These are phyloP conservation scores for Magnusiomyces paraingens DNA, from an alignment of 1,139 yeast species.

Conservation along the genomic window DNA sequence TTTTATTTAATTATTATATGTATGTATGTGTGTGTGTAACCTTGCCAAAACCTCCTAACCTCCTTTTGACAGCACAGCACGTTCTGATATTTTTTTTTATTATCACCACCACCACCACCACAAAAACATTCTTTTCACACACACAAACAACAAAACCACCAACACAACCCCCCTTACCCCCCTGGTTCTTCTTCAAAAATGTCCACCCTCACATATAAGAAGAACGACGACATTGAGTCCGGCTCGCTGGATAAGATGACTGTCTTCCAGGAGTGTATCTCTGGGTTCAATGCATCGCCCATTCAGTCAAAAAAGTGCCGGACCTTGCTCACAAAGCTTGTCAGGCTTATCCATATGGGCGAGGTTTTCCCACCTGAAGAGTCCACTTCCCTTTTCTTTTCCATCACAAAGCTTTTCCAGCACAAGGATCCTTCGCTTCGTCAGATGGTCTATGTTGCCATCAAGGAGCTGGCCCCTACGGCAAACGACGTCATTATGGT, in stretches of 20 bases:
- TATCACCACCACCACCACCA: no score
- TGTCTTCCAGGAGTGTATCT: slow-evolving; percentile 90
- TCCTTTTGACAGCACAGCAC: no score
- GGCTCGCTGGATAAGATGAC: slow-evolving; percentile 92
- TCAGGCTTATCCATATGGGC: slow-evolving; percentile 69
- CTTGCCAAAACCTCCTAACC: no score
- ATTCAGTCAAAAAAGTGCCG: slow-evolving; percentile 87
- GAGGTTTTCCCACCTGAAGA: slow-evolving; percentile 84
- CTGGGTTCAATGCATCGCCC: slow-evolving; percentile 88
- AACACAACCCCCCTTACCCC: neutral
- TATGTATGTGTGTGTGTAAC: no score
- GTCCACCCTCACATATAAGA: slow-evolving; percentile 79
- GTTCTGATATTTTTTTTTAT: no score
- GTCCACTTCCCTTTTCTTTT: slow-evolving; percentile 87
- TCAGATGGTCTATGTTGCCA: slow-evolving; percentile 89
- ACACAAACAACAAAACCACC: no score
- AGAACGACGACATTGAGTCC: slow-evolving; percentile 67
- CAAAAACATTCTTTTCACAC: no score
- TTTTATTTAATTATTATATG: no score
- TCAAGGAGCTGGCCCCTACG: slow-evolving; percentile 77
- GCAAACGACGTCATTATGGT: slow-evolving; percentile 96
- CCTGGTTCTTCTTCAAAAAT: slow-evolving; percentile 32
- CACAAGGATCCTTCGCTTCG: slow-evolving; percentile 87
- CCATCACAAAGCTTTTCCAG: slow-evolving; percentile 90
- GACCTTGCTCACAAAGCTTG: slow-evolving; percentile 57